Conservation (phyloP, 129 eudicot genomes). For the Chrysanthemum makinoi region DNA sequence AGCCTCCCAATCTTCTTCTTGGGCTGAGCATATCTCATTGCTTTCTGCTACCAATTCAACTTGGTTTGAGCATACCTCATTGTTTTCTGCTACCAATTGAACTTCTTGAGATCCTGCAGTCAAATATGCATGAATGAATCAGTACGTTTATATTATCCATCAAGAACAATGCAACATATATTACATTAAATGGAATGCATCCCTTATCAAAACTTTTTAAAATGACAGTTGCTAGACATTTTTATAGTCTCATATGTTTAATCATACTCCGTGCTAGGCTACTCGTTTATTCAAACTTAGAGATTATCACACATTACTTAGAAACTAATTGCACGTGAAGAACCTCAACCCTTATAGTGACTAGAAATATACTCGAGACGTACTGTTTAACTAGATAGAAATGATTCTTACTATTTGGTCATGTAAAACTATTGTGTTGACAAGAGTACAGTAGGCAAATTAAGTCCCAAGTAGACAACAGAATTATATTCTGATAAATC, state of each 20-base stretch:
- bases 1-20: constrained; percentile 71
- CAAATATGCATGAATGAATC: background rate
- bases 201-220: no score
- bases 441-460: no score
- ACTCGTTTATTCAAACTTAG: no score
- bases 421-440: no score
- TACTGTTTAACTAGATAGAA: no score
- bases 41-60: constrained; percentile 41
- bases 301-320: no score
- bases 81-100: constrained; percentile 39
- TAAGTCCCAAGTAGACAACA: no score
- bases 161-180: background rate
- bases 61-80: constrained; percentile 36
- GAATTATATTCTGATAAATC: no score
- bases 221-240: background rate
- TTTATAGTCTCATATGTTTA: background rate
- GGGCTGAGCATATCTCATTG: constrained; percentile 43
- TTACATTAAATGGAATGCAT: background rate
- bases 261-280: background rate
- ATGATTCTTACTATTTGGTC: no score
- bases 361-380: no score
- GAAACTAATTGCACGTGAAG: background rate
- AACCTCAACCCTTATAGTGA: background rate
- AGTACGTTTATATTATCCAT: background rate
- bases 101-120: constrained; percentile 76